Evolutionary conservation across 495 filamentous ascomycete genomes (phyloP).

Genomic region (Parathielavia appendiculata): DNA sequence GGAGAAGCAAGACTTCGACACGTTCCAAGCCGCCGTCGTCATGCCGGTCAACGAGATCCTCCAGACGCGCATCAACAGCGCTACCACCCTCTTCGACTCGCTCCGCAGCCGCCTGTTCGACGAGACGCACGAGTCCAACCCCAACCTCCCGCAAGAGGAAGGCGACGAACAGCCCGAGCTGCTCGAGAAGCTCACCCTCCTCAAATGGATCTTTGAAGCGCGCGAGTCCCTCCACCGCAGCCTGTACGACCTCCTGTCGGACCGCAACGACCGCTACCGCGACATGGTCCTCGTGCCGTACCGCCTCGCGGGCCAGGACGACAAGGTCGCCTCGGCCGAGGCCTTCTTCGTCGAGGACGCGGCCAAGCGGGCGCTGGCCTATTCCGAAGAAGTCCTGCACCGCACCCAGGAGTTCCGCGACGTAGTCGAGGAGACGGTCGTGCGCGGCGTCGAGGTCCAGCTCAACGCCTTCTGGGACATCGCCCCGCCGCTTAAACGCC

Average conservation of each 20-base stretch:
- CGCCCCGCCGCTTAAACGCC: conserved; percentile 67
- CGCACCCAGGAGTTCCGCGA: conserved; percentile 74
- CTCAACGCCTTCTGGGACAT: conserved; percentile 97
- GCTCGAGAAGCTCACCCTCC: conserved; percentile 83
- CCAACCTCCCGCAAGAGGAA: conserved; percentile 84
- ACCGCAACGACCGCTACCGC: conserved; percentile 81
- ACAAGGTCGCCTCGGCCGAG: conserved; percentile 69
- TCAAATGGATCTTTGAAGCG: conserved; percentile 97
- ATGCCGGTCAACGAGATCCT: conserved; percentile 72
- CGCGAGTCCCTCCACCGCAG: conserved; percentile 80
- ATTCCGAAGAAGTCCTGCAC: conserved; percentile 59
- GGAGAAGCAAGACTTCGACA: conserved; percentile 67
- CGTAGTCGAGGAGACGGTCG: conserved; percentile 79
- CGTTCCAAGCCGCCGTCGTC: conserved; percentile 68
- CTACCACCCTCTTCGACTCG: conserved; percentile 63
- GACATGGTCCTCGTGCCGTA: conserved; percentile 77
- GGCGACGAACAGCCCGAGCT: conserved; percentile 94
- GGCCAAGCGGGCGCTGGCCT: conserved; percentile 57
- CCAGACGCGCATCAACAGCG: conserved; percentile 55
- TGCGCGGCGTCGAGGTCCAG: conserved; percentile 83
- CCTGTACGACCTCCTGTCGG: conserved; percentile 74
- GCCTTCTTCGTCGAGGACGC: conserved; percentile 78
- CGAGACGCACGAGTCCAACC: conserved; percentile 64
- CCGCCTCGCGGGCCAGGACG: conserved; percentile 53
- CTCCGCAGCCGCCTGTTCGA: conserved; percentile 66